Conservation (phyloP, 805 yeast genomes). For the Lachancea cidri region DNA sequence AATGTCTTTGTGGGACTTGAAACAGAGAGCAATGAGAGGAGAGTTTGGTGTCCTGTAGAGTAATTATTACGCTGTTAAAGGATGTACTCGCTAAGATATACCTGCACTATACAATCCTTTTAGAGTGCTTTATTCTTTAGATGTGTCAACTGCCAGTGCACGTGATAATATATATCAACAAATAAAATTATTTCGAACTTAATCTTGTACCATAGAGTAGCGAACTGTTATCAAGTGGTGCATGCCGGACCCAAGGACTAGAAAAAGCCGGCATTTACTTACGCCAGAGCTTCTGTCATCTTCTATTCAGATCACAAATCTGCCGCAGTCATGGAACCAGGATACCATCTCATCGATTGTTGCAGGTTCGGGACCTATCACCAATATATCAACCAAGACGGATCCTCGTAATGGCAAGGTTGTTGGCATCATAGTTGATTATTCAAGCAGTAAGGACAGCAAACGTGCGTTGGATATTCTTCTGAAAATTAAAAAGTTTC, state of each 20-base stretch:
- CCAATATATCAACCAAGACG: constrained; percentile 31
- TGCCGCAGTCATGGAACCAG: constrained; percentile 71
- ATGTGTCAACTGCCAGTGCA: neutral
- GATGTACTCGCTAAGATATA: too few relatives aligned
- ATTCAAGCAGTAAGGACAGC: constrained; percentile 23
- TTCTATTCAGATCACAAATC: constrained; percentile 33
- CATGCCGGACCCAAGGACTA: constrained; percentile 30
- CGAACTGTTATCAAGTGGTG: neutral
- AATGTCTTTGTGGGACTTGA: constrained; percentile 34
- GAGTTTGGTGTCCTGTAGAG: constrained; percentile 27
- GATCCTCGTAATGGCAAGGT: constrained; percentile 42
- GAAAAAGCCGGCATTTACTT: constrained; percentile 29
- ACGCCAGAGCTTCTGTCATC: constrained; percentile 30
- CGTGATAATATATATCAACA: neutral
- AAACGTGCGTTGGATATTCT: constrained; percentile 24
- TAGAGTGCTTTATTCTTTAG: too few relatives aligned
- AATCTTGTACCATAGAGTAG: neutral
- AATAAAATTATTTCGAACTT: neutral
- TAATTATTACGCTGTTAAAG: too few relatives aligned
- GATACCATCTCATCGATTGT: constrained; percentile 57
- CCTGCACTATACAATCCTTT: too few relatives aligned
- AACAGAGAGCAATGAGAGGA: constrained; percentile 33
- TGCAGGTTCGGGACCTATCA: constrained; percentile 67
- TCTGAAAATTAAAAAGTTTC: constrained; percentile 24
- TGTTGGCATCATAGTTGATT: constrained; percentile 33